phyloP scores from a whole-genome alignment of 805 yeast genomes.

The Metschnikowia lochheadii region DNA sequence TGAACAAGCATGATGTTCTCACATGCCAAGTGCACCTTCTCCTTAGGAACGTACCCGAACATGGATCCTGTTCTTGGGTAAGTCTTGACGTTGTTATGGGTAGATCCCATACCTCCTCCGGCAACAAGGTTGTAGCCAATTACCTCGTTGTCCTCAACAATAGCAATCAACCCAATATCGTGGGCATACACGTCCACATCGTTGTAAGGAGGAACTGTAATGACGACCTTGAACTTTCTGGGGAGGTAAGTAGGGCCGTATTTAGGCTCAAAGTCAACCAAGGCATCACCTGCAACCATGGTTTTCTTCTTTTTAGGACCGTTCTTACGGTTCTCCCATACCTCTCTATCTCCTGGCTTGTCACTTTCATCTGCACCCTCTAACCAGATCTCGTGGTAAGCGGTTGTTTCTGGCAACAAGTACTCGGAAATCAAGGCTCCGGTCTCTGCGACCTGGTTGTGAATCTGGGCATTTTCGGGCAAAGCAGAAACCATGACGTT shows the following conservation, averaged over 20 bases:
- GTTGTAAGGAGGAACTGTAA: conserved; percentile 92
- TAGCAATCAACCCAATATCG: conserved; percentile 89
- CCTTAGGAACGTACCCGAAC: conserved; percentile 70
- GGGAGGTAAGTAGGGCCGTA: conserved; percentile 88
- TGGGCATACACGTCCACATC: conserved; percentile 96
- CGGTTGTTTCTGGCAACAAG: conserved; percentile 85
- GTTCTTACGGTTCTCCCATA: conserved; percentile 59
- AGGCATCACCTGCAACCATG: conserved; percentile 79
- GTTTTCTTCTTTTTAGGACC: conserved; percentile 83
- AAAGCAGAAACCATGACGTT: conserved; percentile 91
- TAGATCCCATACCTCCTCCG: conserved; percentile 99
- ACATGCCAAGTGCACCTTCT: conserved; percentile 70
- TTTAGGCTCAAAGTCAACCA: conserved; percentile 79
- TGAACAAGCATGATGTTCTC: conserved; percentile 92
- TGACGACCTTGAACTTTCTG: conserved; percentile 91
- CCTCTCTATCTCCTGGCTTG: conserved; percentile 57
- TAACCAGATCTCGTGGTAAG: conserved; percentile 96
- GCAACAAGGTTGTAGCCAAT: conserved; percentile 83
- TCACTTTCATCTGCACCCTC: conserved; percentile 78
- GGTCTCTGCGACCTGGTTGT: conserved; percentile 61
- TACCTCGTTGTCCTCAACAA: conserved; percentile 61
- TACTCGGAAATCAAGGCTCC: conserved; percentile 72
- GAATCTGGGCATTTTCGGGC: conserved; percentile 80
- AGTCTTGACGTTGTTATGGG: conserved; percentile 94
- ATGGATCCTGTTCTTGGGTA: conserved; percentile 92